Percentiles rank a stretch among this genome's conserved stretches.
These are phyloP conservation scores for Macrophomina pseudophaseolina DNA, from an alignment of 2,329 filamentous ascomycete genomes.

Conservation along the genomic window DNA sequence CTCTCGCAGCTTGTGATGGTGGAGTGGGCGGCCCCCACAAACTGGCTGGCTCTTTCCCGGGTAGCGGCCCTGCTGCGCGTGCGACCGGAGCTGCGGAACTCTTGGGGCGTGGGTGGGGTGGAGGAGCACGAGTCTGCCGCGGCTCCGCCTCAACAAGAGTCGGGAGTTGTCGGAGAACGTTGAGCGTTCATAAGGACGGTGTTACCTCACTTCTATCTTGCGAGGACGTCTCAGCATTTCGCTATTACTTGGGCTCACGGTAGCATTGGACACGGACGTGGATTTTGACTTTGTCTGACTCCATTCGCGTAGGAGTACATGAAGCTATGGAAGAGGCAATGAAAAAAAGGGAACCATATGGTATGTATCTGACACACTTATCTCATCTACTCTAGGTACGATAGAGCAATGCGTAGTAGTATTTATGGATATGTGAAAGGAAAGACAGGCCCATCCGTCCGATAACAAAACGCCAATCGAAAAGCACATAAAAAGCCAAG, in stretches of 20 bases:
- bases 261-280: no score
- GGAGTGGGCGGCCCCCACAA: neutral
- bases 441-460: neutral
- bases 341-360: no score
- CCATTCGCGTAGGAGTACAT: neutral
- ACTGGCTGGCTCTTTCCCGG: neutral
- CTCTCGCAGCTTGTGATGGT: no score
- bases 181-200: no score
- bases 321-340: neutral
- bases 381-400: constrained; percentile 17
- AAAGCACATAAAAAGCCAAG: neutral
- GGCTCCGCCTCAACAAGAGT: neutral
- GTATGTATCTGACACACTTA: neutral
- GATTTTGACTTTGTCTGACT: neutral
- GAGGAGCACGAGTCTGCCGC: no score
- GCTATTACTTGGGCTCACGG: no score
- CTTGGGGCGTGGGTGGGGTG: neutral
- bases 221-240: no score
- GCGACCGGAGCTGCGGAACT: constrained; percentile 13
- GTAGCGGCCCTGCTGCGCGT: neutral
- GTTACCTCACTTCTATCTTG: no score
- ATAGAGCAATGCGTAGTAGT: neutral
- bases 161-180: neutral
- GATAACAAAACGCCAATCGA: neutral
- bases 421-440: constrained; percentile 2